Percentiles rank a stretch among this genome's conserved stretches.
phyloP scores from a whole-genome alignment of 208 protist species.

The Leptomonas seymouri region DNA sequence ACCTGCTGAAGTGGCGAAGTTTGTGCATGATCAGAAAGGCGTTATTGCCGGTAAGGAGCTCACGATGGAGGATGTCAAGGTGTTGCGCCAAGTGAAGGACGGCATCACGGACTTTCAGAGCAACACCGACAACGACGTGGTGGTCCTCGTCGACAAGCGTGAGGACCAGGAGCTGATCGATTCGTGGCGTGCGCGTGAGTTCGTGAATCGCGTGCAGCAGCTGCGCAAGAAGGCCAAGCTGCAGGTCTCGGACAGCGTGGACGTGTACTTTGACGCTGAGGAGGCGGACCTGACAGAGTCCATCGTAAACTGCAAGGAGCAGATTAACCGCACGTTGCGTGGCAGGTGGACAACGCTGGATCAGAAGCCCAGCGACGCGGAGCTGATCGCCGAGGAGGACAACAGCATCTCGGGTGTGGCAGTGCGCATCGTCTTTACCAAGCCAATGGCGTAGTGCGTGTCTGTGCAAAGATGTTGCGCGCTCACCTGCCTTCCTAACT shows the following conservation, averaged over 20 bases:
- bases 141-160: conserved; percentile 91
- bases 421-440: conserved; percentile 69
- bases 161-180: conserved; percentile 81
- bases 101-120: conserved; percentile 87
- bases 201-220: conserved; percentile 96
- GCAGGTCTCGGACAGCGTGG: conserved; percentile 61
- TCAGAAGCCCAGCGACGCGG: conserved; percentile 59
- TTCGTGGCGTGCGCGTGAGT: conserved; percentile 93
- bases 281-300: conserved; percentile 77
- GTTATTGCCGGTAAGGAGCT: conserved; percentile 73
- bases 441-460: conserved; percentile 14
- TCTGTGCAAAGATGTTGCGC: not conserved
- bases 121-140: conserved; percentile 87
- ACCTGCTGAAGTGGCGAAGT: conserved; percentile 50
- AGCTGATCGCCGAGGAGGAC: conserved; percentile 81
- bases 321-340: conserved; percentile 75
- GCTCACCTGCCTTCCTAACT: too few relatives aligned
- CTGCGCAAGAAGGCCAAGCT: conserved; percentile 96
- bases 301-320: conserved; percentile 64
- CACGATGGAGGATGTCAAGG: conserved; percentile 85
- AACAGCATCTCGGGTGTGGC: conserved; percentile 79
- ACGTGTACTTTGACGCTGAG: conserved; percentile 81
- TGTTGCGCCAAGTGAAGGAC: conserved; percentile 84
- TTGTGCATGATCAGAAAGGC: conserved; percentile 50
- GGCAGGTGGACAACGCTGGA: conserved; percentile 76